Evolutionary conservation across 192 early-diverging fungal genomes (phyloP).

Genomic region (Coemansia sp.): DNA sequence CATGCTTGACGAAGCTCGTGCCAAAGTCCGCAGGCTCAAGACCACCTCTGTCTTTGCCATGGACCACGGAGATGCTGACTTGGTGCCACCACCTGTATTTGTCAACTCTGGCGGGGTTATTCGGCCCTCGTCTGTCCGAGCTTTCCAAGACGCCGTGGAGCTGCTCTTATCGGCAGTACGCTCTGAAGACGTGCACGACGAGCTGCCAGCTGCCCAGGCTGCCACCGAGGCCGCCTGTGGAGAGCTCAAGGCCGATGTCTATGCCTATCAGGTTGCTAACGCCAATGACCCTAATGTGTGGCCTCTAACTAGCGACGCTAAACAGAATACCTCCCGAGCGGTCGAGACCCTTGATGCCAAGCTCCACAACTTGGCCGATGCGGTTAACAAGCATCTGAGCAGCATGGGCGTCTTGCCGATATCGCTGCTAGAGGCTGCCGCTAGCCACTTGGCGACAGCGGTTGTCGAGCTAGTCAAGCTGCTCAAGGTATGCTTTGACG

Average conservation of each 20-base stretch:
- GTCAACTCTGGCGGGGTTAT: constrained; percentile 64
- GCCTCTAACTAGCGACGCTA: constrained; percentile 54
- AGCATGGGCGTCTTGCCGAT: constrained; percentile 65
- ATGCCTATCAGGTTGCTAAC: constrained; percentile 58
- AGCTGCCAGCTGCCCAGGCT: constrained; percentile 74
- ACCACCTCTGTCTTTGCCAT: constrained; percentile 54
- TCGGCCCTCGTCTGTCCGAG: constrained; percentile 64
- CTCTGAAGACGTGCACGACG: constrained; percentile 67
- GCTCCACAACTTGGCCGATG: constrained; percentile 67
- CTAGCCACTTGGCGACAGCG: constrained; percentile 72
- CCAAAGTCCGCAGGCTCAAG: constrained; percentile 58
- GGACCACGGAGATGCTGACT: constrained; percentile 50
- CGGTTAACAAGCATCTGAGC: constrained; percentile 77
- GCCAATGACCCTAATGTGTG: constrained; percentile 32
- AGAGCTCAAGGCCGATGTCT: constrained; percentile 79
- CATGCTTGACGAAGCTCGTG: constrained; percentile 56
- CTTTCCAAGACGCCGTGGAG: constrained; percentile 83
- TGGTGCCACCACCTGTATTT: constrained; percentile 55
- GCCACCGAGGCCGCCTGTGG: constrained; percentile 80
- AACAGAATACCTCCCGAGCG: constrained; percentile 28
- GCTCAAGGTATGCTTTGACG: constrained; percentile 50
- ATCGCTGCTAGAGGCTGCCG: constrained; percentile 78
- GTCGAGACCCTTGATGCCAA: constrained; percentile 37
- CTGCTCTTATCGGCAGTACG: constrained; percentile 73
- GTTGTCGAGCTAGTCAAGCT: constrained; percentile 77